A percentile compares a stretch with the other conserved stretches of the same genome.
Evolutionary conservation across 371 early-diverging fungal species (phyloP).

Genomic region (Saksenaea vasiformis): DNA sequence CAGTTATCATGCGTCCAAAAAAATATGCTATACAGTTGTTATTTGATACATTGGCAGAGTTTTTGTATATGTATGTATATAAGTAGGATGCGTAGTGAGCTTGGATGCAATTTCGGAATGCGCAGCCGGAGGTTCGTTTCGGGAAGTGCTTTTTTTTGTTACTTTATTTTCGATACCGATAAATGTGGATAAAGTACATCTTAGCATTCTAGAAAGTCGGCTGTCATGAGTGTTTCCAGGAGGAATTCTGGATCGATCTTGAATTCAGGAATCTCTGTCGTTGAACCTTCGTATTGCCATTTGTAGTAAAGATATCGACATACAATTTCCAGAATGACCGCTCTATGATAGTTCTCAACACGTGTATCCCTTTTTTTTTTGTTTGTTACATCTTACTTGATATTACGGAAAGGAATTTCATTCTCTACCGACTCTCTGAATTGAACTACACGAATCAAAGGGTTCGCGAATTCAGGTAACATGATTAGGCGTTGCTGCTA

Average conservation of each 20-base stretch:
- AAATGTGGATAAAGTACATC: neutral
- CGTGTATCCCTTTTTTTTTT: neutral
- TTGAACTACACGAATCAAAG: constrained; percentile 56
- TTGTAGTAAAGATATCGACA: constrained; percentile 91
- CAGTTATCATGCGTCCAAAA: too few relatives aligned
- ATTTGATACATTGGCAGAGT: too few relatives aligned
- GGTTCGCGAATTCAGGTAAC: neutral
- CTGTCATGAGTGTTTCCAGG: constrained; percentile 93
- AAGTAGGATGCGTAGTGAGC: too few relatives aligned
- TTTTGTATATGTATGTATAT: too few relatives aligned
- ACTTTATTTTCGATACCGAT: too few relatives aligned
- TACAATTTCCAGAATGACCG: constrained; percentile 87
- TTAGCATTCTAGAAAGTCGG: constrained; percentile 91
- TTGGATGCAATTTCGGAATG: too few relatives aligned
- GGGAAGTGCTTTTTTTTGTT: too few relatives aligned
- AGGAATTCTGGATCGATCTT: constrained; percentile 87
- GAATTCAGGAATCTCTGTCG: constrained; percentile 87
- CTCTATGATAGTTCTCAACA: constrained; percentile 39
- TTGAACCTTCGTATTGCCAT: constrained; percentile 64
- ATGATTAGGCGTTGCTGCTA: constrained; percentile 7
- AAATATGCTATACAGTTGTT: too few relatives aligned
- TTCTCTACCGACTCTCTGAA: constrained; percentile 91
- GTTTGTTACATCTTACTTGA: constrained; percentile 68
- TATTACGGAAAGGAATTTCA: constrained; percentile 85
- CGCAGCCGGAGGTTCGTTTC: too few relatives aligned